Conservation (phyloP, 2,329 filamentous ascomycete genomes). For the Cordyceps tenuipes region DNA sequence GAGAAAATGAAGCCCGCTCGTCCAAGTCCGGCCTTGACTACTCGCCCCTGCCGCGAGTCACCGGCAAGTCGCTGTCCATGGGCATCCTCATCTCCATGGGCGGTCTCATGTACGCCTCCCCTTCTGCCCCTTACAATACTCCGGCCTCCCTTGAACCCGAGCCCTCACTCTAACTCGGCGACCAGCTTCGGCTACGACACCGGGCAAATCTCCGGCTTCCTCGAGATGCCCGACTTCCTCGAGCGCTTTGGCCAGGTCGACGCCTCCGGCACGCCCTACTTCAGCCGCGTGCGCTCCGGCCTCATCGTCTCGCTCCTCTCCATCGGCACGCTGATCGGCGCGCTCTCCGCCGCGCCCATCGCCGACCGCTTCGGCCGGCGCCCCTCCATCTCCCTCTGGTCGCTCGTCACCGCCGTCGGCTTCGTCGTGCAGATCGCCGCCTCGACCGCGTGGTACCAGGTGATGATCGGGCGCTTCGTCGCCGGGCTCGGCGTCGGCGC, state of each 20-base stretch:
- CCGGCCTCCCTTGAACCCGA: background rate
- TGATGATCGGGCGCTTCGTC: conserved; percentile 56
- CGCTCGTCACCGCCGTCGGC: conserved; percentile 52
- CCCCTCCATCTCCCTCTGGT: conserved; percentile 53
- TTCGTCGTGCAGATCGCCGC: conserved; percentile 61
- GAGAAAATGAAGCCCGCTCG: conserved; percentile 21
- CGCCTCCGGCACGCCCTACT: conserved; percentile 31
- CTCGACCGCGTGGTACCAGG: conserved; percentile 49
- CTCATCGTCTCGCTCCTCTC: conserved; percentile 51
- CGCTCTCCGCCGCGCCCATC: conserved; percentile 50
- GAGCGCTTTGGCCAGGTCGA: conserved; percentile 39
- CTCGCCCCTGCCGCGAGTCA: conserved; percentile 33
- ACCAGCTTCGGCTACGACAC: conserved; percentile 39
- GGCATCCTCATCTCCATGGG: conserved; percentile 37
- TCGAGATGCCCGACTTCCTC: conserved; percentile 50
- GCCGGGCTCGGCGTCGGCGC: conserved; percentile 61
- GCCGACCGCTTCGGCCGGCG: conserved; percentile 58
- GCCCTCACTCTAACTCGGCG: background rate
- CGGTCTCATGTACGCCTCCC: conserved; percentile 30
- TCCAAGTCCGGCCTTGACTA: conserved; percentile 33
- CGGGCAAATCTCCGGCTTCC: conserved; percentile 48
- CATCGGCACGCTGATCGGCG: conserved; percentile 53
- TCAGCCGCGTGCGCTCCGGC: conserved; percentile 46
- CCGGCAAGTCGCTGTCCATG: conserved; percentile 29
- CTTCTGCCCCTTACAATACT: background rate